A percentile compares a stretch with the other conserved stretches of the same genome.
These are phyloP conservation scores for Pisolithus marmoratus DNA, from an alignment of 768 basidiomycete species.

Conservation along the genomic window DNA sequence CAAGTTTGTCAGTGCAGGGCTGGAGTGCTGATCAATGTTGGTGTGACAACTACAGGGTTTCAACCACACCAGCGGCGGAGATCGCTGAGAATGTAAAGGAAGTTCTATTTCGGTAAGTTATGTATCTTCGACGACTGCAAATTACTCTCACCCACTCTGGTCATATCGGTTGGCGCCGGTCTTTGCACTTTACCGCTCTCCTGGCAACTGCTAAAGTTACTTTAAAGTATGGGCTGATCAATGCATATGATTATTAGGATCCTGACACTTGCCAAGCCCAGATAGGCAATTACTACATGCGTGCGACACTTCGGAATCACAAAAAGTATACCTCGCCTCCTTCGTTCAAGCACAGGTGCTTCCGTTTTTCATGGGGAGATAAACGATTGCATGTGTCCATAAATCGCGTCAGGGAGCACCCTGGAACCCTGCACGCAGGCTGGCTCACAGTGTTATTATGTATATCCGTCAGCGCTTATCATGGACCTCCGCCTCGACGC, in stretches of 20 bases:
- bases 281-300: background rate
- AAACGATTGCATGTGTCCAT: conserved; percentile 10
- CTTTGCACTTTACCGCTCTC: too few relatives aligned
- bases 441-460: conserved; percentile 27
- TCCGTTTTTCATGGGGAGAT: background rate
- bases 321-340: background rate
- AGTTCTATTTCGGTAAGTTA: background rate
- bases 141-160: too few relatives aligned
- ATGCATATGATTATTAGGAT: too few relatives aligned
- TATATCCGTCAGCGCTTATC: conserved; percentile 11
- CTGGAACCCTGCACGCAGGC: conserved; percentile 16
- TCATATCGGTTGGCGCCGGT: too few relatives aligned
- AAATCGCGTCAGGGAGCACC: conserved; percentile 27
- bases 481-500: background rate
- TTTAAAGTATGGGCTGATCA: too few relatives aligned
- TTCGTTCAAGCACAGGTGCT: background rate
- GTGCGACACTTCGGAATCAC: background rate
- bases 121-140: background rate
- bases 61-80: conserved; percentile 20
- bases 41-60: conserved; percentile 5
- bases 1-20: background rate
- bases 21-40: conserved; percentile 11
- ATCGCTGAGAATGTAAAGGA: conserved; percentile 19
- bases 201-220: too few relatives aligned
- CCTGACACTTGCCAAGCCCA: too few relatives aligned